Conservation (phyloP, 805 yeast species). For the Cyberlindnera saturnus region DNA sequence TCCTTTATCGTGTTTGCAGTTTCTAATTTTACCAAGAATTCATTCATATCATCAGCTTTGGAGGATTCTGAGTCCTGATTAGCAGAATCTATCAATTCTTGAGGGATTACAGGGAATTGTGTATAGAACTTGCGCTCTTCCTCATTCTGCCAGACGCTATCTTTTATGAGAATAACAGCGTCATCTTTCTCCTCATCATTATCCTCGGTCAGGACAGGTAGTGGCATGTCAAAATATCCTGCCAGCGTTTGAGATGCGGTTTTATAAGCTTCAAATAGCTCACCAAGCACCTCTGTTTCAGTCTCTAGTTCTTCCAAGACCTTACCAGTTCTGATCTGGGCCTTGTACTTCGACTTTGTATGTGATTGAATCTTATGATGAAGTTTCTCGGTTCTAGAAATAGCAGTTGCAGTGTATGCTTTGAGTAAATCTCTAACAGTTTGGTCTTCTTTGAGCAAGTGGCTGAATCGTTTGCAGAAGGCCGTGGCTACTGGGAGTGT, state of each 20-base stretch:
- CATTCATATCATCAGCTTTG: constrained; percentile 31
- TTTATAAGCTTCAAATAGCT: constrained; percentile 40
- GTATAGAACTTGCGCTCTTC: constrained; percentile 63
- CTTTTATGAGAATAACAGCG: constrained; percentile 22
- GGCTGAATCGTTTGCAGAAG: constrained; percentile 44
- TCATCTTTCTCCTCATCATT: constrained; percentile 22
- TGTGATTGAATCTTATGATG: constrained; percentile 31
- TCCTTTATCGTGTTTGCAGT: constrained; percentile 39
- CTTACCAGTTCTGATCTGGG: constrained; percentile 64
- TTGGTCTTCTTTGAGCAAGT: constrained; percentile 25
- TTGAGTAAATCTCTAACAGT: constrained; percentile 29
- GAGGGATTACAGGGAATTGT: constrained; percentile 38
- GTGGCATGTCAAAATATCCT: constrained; percentile 31
- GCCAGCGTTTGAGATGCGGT: constrained; percentile 37
- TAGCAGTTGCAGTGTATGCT: constrained; percentile 37
- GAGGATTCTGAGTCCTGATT: constrained; percentile 25
- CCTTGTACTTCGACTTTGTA: constrained; percentile 38
- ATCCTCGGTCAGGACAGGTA: constrained; percentile 31
- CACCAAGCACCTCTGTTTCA: constrained; percentile 27
- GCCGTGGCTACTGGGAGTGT: constrained; percentile 35
- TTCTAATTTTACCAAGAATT: constrained; percentile 38
- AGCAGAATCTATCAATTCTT: constrained; percentile 26
- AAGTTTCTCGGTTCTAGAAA: constrained; percentile 30
- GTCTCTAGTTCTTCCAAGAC: constrained; percentile 33
- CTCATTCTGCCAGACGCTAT: constrained; percentile 55